Evolutionary conservation across 768 basidiomycete genomes (phyloP).

Genomic region (Chlorophyllum brunneum): DNA sequence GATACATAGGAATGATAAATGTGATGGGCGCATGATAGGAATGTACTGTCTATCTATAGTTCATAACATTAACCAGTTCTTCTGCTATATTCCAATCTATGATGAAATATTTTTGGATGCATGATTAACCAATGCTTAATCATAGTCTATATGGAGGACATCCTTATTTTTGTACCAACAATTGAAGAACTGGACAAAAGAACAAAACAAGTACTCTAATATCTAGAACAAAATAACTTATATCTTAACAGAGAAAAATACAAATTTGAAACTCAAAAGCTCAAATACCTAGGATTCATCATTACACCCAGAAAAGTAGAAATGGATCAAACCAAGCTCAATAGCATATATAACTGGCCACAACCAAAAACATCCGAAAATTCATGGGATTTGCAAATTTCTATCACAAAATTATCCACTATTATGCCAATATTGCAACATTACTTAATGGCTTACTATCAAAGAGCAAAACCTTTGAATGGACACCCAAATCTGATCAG

Average conservation of each 20-base stretch:
- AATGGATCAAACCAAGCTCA: slow-evolving; percentile 11
- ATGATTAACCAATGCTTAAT: slow-evolving; percentile 23
- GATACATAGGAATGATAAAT: no score
- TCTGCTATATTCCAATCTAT: slow-evolving; percentile 16
- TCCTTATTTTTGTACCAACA: slow-evolving; percentile 19
- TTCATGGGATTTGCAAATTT: slow-evolving; percentile 15
- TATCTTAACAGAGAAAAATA: slow-evolving; percentile 11
- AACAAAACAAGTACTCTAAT: not conserved
- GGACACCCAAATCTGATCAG: not conserved
- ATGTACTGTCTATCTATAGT: no score
- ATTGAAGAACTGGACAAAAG: not conserved
- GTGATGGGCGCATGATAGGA: no score
- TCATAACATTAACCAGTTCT: slow-evolving; percentile 9
- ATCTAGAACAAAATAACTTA: not conserved
- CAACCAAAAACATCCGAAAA: not conserved
- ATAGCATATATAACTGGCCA: slow-evolving; percentile 8
- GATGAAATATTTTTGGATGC: slow-evolving; percentile 15
- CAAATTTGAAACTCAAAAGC: not conserved
- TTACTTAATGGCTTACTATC: not conserved
- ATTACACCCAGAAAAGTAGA: not conserved
- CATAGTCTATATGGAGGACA: slow-evolving; percentile 37
- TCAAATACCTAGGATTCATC: slow-evolving; percentile 11
- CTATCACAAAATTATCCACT: slow-evolving; percentile 5
- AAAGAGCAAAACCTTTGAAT: not conserved
- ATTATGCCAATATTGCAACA: not conserved